These are phyloP conservation scores for Canavalia gladiata DNA, from an alignment of 306 rosid genomes.

Conservation along the genomic window DNA sequence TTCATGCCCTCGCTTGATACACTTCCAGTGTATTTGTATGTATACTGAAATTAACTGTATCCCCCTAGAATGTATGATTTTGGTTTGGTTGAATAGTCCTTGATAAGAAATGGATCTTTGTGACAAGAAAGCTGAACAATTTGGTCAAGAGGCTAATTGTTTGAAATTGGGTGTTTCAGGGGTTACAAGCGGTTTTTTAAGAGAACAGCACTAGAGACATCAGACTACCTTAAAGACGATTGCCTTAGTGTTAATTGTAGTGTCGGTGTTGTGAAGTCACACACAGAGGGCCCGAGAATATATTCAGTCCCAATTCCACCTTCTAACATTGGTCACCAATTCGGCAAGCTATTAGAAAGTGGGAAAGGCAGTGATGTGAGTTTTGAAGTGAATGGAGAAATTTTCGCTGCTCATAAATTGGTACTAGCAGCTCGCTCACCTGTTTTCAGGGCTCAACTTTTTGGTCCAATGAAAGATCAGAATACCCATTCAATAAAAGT, in stretches of 20 bases:
- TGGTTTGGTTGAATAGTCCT: neutral
- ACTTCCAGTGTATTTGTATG: neutral
- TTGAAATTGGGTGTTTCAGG: conserved; percentile 62
- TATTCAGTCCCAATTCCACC: conserved; percentile 68
- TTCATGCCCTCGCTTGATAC: neutral
- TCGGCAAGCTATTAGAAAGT: conserved; percentile 74
- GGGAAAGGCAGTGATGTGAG: conserved; percentile 76
- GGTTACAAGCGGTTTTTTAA: conserved; percentile 87
- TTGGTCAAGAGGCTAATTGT: conserved; percentile 32
- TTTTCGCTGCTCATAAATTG: conserved; percentile 76
- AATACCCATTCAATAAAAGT: conserved; percentile 66
- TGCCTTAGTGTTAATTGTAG: conserved; percentile 78
- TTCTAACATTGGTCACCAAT: conserved; percentile 69
- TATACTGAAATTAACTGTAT: neutral
- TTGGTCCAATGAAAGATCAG: conserved; percentile 90
- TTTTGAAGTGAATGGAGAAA: conserved; percentile 76
- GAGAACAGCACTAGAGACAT: conserved; percentile 73
- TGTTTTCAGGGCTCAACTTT: conserved; percentile 84
- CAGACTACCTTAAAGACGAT: conserved; percentile 84
- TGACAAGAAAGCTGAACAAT: conserved; percentile 21
- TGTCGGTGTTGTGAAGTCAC: conserved; percentile 85
- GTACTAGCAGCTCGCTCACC: conserved; percentile 86
- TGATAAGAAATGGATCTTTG: conserved; percentile 17
- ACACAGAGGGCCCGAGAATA: conserved; percentile 73
- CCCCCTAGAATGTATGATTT: neutral